Evolutionary conservation across 208 protist genomes (phyloP).

Genomic region (Tritrichomonas musculus): DNA sequence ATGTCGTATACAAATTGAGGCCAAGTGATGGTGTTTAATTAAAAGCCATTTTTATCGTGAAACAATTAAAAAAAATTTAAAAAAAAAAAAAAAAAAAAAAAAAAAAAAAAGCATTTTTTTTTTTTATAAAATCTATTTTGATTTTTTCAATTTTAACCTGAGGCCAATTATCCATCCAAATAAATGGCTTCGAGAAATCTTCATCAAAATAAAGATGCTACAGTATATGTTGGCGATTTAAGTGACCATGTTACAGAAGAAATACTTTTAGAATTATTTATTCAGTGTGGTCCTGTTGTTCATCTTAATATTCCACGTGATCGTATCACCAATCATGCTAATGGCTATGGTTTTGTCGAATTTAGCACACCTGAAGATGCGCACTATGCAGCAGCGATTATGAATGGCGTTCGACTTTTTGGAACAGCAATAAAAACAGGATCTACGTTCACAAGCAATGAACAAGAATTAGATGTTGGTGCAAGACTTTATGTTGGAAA

Average conservation of each 20-base stretch:
- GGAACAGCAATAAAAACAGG: slow-evolving; percentile 63
- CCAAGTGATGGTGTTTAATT: too few species aligned
- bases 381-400: slow-evolving; percentile 74
- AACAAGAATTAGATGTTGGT: slow-evolving; percentile 57
- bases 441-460: background rate
- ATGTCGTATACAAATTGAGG: too few species aligned
- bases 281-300: slow-evolving; percentile 72
- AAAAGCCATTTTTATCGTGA: too few species aligned
- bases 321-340: slow-evolving; percentile 64
- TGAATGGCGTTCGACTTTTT: slow-evolving; percentile 77
- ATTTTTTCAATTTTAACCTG: too few species aligned
- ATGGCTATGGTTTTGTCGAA: slow-evolving; percentile 73
- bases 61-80: too few species aligned
- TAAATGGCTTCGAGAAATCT: background rate
- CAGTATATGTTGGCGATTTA: slow-evolving; percentile 68
- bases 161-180: too few species aligned
- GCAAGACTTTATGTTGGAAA: slow-evolving; percentile 84
- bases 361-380: slow-evolving; percentile 71
- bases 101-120: too few species aligned
- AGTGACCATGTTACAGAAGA: slow-evolving; percentile 66
- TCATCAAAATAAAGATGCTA: slow-evolving; percentile 68
- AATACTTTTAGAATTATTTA: slow-evolving; percentile 76
- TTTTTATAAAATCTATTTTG: too few species aligned
- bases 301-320: slow-evolving; percentile 75
- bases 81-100: too few species aligned